These are phyloP conservation scores for Castanopsis chinensis DNA, from an alignment of 306 rosid genomes.

Conservation along the genomic window DNA sequence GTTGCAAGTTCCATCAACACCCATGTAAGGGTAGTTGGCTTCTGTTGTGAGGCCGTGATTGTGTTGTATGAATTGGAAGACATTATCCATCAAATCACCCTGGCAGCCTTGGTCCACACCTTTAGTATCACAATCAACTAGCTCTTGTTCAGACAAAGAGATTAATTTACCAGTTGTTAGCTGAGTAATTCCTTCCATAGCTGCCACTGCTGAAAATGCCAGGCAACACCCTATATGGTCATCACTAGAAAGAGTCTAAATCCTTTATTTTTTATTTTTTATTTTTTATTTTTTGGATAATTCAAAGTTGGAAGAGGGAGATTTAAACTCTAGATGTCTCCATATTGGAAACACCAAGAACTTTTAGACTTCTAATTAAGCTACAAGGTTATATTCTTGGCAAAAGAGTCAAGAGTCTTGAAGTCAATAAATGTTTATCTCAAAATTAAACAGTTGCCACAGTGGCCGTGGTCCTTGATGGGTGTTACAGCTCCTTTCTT, in stretches of 20 bases:
- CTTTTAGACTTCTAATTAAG: too few species aligned
- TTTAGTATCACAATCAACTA: slow-evolving; percentile 42
- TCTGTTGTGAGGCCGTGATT: slow-evolving; percentile 38
- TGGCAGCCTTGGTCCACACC: slow-evolving; percentile 43
- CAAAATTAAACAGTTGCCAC: slow-evolving; percentile 24
- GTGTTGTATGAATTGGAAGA: slow-evolving; percentile 39
- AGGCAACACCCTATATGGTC: slow-evolving; percentile 32
- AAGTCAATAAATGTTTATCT: neutral
- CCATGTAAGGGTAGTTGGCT: slow-evolving; percentile 31
- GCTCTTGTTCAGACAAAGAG: slow-evolving; percentile 44
- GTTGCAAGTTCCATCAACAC: slow-evolving; percentile 29
- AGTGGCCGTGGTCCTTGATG: slow-evolving; percentile 36
- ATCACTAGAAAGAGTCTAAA: neutral
- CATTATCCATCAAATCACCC: slow-evolving; percentile 39
- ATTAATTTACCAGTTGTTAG: slow-evolving; percentile 20
- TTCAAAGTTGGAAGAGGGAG: too few species aligned
- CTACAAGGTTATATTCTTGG: too few species aligned
- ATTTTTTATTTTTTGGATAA: too few species aligned
- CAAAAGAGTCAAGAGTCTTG: too few species aligned
- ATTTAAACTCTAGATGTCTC: too few species aligned
- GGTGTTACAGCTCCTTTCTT: slow-evolving; percentile 26
- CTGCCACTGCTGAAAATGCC: slow-evolving; percentile 49
- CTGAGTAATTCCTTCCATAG: slow-evolving; percentile 37
- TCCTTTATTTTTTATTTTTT: too few species aligned
- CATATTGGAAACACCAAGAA: too few species aligned